Base-by-base conservation (phyloP, 768 basidiomycete genomes). In the Termitomyces sp. region DNA sequence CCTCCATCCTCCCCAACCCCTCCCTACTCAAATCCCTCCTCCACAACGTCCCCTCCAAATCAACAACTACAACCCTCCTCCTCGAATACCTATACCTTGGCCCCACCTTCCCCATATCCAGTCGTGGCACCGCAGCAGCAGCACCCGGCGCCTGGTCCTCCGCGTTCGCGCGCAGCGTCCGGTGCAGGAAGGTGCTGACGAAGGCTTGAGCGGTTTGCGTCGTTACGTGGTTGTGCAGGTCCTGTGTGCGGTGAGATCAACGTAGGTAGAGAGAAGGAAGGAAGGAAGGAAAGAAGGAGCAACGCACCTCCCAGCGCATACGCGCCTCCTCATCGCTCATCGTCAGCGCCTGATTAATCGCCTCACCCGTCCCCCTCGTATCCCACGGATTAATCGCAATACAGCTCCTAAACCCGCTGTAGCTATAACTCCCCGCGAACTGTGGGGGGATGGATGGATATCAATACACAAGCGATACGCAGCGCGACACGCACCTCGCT, bases 321-420 rank as follows among this genome's bases (percentile, higher is more conserved):
- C 73, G 70, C 0, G 88, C 88, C 70, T 94, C 92, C 3, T 86
- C 85, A 31, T 87, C 84, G 52, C 73, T 75, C 92, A 94, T 94
- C 0, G 86, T 89, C 36, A 95, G 73, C 8, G 92, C 93, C 76
- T 79, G 60, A 36, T 51, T 59, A 31, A 63, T 59, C 32, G 60
- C 60, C 75, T 57, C 86, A 0, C 94, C 91, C 2, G 94, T 94
- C n/a, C 87, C 88, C 34, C 90, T 83, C 43, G 83, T 83, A 66
- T 93, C 91, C 84, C 90, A 94, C 1, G 92, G 93, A 69, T 94
- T 94, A 71, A 94, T 81, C 12, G 89, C 86, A 50, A 94, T 90
- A 65, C 92, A 94, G 12, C 88, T 90, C 45, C 92, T 78, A 77
- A 95, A 95, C 14, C 93, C 92, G 51, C 87, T 88, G 69, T 92